A percentile compares a stretch with the other conserved stretches of the same genome.
Conservation (phyloP, 805 yeast species). For the Komagataella pseudopastoris region DNA sequence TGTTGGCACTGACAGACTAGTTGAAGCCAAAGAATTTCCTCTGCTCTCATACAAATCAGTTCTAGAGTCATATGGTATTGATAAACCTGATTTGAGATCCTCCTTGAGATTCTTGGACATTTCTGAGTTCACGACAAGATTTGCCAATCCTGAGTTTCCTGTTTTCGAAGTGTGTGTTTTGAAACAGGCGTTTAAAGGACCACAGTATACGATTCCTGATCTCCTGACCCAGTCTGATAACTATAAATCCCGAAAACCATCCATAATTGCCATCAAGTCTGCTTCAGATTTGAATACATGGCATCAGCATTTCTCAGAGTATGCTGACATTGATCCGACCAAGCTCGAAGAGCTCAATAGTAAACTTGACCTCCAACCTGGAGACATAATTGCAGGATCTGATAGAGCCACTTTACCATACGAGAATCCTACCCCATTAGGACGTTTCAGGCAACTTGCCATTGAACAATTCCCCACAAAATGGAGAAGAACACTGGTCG, state of each 20-base stretch:
- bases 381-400: conserved; percentile 70
- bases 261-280: conserved; percentile 33
- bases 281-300: conserved; percentile 27
- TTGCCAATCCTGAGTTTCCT: conserved; percentile 32
- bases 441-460: conserved; percentile 68
- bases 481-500: conserved; percentile 27
- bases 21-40: conserved; percentile 20
- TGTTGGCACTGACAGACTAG: conserved; percentile 17
- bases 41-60: conserved; percentile 57
- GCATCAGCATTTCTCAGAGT: conserved; percentile 20
- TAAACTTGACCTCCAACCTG: conserved; percentile 32
- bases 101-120: conserved; percentile 35
- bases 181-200: conserved; percentile 30
- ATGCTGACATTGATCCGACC: conserved; percentile 17
- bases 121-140: conserved; percentile 18
- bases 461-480: conserved; percentile 36
- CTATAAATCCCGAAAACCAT: conserved; percentile 48
- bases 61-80: conserved; percentile 68
- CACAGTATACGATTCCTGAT: conserved; percentile 11
- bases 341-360: conserved; percentile 15
- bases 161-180: conserved; percentile 66
- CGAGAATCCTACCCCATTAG: conserved; percentile 94
- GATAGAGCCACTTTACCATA: conserved; percentile 59
- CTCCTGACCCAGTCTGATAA: conserved; percentile 20
- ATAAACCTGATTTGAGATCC: conserved; percentile 85